These are phyloP conservation scores for Exutisphaerella laricina DNA, from an alignment of 2,329 filamentous ascomycete genomes.

Conservation along the genomic window DNA sequence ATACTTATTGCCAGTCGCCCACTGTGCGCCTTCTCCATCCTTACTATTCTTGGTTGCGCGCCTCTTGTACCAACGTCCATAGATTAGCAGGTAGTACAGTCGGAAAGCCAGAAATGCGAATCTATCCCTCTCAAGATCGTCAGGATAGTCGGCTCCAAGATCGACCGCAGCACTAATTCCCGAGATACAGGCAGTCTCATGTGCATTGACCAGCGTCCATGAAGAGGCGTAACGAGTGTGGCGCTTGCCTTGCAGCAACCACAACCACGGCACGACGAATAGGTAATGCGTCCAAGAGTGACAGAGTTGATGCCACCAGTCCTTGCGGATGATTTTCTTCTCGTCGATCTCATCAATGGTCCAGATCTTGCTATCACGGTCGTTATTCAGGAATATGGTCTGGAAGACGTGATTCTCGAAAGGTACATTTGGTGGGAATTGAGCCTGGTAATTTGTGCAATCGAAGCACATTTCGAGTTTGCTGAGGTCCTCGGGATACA, in stretches of 20 bases:
- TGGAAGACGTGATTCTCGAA: slow-evolving; percentile 64
- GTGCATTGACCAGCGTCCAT: slow-evolving; percentile 66
- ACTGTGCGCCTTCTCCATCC: slow-evolving; percentile 48
- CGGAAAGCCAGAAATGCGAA: slow-evolving; percentile 58
- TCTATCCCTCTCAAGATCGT: slow-evolving; percentile 56
- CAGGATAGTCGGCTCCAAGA: slow-evolving; percentile 59
- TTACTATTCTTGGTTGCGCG: slow-evolving; percentile 33
- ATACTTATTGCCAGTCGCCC: slow-evolving; percentile 52
- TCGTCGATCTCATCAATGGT: slow-evolving; percentile 55
- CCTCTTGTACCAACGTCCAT: slow-evolving; percentile 56
- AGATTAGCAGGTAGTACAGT: slow-evolving; percentile 56
- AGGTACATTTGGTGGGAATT: slow-evolving; percentile 54
- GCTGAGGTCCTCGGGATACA: slow-evolving; percentile 50
- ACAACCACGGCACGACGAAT: slow-evolving; percentile 64
- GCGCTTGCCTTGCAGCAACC: slow-evolving; percentile 63
- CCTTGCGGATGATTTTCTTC: slow-evolving; percentile 55
- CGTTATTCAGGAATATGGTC: slow-evolving; percentile 60
- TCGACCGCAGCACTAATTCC: slow-evolving; percentile 66
- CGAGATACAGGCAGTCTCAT: slow-evolving; percentile 65
- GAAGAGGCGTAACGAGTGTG: slow-evolving; percentile 59
- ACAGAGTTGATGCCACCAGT: slow-evolving; percentile 65
- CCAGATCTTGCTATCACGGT: slow-evolving; percentile 52
- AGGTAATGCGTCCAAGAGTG: slow-evolving; percentile 60
- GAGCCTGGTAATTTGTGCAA: slow-evolving; percentile 68
- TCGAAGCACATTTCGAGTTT: slow-evolving; percentile 63